Evolutionary conservation across 2,329 filamentous ascomycete species (phyloP), one percentile per base, ranked within the genome.

Genomic region (Pleoardoris graminearum): DNA sequence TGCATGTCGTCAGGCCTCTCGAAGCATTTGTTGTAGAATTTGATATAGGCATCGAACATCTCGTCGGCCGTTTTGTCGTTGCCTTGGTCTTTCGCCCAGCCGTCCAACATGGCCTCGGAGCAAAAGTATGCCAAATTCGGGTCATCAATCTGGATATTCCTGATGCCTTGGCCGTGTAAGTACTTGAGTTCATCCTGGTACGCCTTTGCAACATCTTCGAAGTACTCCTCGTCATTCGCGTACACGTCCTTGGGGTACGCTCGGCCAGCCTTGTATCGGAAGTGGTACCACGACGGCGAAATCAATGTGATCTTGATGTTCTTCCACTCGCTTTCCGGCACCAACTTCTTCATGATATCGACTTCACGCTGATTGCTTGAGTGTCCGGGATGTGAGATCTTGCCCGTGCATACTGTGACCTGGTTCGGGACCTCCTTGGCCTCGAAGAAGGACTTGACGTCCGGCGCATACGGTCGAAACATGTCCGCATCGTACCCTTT

Each of bases 11-110:
- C 70, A 0, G 88, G 87, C 0, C 84, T 76, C 62, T 70, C 76
- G 66, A 90, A 79, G 64, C 80, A 84, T 71, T 88, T 85, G 70
- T 91, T 91, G 79, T 91, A 91, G 59, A 90, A 83, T 55, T 81
- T 79, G 70, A 92, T 88, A 74, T 92, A 92, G 23, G 86, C 83
- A 61, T 90, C 86, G 19, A 92, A 82, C 38, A 90, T 84, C 60
- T 86, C 84, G 42, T 89, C 87, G 6, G 87, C 82, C 1, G 82
- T 82, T 70, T 85, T 83, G 48, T 82, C 82, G 68, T 91, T 90
- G 62, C 85, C 80, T 42, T 80, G 74, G 68, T 91, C 88, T 12
- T 81, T 81, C 48, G 82, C 61, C 70, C 70, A 73, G 37, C 70
- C 70, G 17, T 68, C 68, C 51, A 73, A 53, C 69, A 72, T 72